These are phyloP conservation scores for Trametes cinnabarina DNA, from an alignment of 768 basidiomycete genomes.

Conservation along the genomic window DNA sequence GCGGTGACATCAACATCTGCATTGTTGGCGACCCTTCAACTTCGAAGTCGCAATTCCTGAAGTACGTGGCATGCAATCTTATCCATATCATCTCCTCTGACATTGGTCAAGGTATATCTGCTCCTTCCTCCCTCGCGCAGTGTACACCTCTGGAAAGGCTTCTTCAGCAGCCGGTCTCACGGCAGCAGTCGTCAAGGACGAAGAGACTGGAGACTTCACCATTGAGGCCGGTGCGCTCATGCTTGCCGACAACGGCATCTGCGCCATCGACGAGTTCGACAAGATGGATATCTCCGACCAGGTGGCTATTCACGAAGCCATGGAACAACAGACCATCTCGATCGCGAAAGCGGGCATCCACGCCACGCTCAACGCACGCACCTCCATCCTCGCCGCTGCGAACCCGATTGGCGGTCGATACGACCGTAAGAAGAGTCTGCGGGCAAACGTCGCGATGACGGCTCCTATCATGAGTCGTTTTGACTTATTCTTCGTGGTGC, in stretches of 20 bases:
- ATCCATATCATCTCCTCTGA: background rate
- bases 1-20: slow-evolving; percentile 98
- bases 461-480: slow-evolving; percentile 99
- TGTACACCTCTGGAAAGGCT: slow-evolving; percentile 99
- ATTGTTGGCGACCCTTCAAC: slow-evolving; percentile 97
- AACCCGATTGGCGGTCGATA: slow-evolving; percentile 98
- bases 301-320: slow-evolving; percentile 99
- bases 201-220: slow-evolving; percentile 98
- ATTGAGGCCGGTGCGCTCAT: slow-evolving; percentile 99
- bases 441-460: slow-evolving; percentile 95
- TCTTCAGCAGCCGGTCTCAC: slow-evolving; percentile 99
- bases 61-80: too few species aligned
- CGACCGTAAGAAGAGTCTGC: slow-evolving; percentile 87
- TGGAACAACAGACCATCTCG: slow-evolving; percentile 99
- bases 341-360: slow-evolving; percentile 99
- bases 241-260: slow-evolving; percentile 99
- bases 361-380: slow-evolving; percentile 95
- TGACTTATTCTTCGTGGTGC: slow-evolving; percentile 95
- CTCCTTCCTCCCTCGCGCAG: slow-evolving; percentile 95
- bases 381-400: slow-evolving; percentile 95
- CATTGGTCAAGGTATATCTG: slow-evolving; percentile 77
- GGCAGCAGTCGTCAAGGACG: slow-evolving; percentile 96
- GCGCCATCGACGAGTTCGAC: slow-evolving; percentile 99
- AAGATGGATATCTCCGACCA: slow-evolving; percentile 99
- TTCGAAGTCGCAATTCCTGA: slow-evolving; percentile 97